Percentiles rank a stretch among this genome's conserved stretches.
Conservation (phyloP, 306 rosid species). For the Clitoria ternatea region DNA sequence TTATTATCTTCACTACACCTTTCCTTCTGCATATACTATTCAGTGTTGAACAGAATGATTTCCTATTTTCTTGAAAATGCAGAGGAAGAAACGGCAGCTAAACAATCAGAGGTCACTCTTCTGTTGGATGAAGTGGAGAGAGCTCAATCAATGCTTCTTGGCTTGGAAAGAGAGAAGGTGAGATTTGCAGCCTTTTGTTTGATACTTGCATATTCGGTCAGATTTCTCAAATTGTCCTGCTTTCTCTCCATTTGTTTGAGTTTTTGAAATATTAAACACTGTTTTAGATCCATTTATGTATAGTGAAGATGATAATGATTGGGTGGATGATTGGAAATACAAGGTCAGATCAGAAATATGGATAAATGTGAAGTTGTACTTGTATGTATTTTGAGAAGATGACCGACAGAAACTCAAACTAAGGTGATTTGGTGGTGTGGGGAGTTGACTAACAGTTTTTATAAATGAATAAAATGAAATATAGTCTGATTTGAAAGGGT, state of each 20-base stretch:
- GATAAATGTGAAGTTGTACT: background rate
- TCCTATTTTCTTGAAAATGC: slow-evolving; percentile 21
- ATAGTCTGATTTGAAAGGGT: background rate
- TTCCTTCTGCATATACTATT: background rate
- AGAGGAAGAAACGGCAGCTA: slow-evolving; percentile 87
- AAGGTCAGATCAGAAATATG: background rate
- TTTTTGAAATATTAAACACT: background rate
- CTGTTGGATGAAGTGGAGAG: slow-evolving; percentile 60
- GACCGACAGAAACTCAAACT: background rate
- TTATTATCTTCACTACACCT: background rate
- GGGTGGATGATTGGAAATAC: background rate
- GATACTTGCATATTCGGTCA: background rate
- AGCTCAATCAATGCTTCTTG: slow-evolving; percentile 45
- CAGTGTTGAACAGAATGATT: background rate
- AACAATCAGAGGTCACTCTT: slow-evolving; percentile 87
- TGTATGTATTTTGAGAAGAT: background rate
- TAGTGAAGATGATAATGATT: background rate
- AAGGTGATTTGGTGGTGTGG: background rate
- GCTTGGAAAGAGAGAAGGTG: slow-evolving; percentile 58
- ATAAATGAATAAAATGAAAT: background rate
- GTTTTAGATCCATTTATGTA: background rate
- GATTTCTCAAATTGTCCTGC: slow-evolving; percentile 2
- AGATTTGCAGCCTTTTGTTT: slow-evolving; percentile 2
- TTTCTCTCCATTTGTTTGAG: slow-evolving; percentile 1
- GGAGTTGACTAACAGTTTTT: background rate